These are phyloP conservation scores for Sisymbrium irio DNA, from an alignment of 345 rosid genomes.

Conservation along the genomic window DNA sequence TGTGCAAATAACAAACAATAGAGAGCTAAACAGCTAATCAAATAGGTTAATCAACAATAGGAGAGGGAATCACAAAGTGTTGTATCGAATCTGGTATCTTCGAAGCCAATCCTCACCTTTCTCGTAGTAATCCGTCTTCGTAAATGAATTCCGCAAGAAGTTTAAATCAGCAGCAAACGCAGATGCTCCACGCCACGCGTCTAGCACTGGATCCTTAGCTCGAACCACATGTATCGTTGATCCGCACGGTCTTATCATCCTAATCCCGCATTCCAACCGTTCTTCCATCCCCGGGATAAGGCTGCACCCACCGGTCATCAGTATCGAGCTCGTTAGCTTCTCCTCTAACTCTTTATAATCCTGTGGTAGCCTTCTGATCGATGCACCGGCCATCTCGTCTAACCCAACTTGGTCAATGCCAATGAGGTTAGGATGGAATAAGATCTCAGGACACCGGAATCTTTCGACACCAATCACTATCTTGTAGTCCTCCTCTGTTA, in stretches of 20 bases:
- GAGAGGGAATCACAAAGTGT: neutral
- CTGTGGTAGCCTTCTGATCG: conserved; percentile 59
- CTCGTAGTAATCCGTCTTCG: conserved; percentile 67
- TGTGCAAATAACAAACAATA: neutral
- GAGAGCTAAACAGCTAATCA: neutral
- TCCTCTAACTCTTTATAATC: conserved; percentile 47
- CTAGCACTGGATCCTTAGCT: conserved; percentile 79
- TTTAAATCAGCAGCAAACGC: conserved; percentile 51
- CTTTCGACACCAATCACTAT: conserved; percentile 77
- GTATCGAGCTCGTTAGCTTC: conserved; percentile 67
- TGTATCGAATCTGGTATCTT: conserved; percentile 58
- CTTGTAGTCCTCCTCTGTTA: conserved; percentile 90
- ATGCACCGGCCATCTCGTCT: conserved; percentile 83
- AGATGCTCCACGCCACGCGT: conserved; percentile 99
- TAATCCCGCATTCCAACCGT: conserved; percentile 72
- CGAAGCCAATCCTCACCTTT: conserved; percentile 97
- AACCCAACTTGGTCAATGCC: conserved; percentile 88
- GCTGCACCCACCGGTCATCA: conserved; percentile 78
- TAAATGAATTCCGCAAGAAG: conserved; percentile 64
- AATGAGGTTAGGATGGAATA: conserved; percentile 71
- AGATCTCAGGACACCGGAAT: conserved; percentile 81
- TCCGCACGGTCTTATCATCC: conserved; percentile 85
- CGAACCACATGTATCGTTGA: conserved; percentile 57
- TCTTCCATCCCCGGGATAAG: conserved; percentile 65
- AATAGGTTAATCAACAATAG: neutral